These are phyloP conservation scores for Salvia sclarea DNA, from an alignment of 305 asterid genomes.

Conservation along the genomic window DNA sequence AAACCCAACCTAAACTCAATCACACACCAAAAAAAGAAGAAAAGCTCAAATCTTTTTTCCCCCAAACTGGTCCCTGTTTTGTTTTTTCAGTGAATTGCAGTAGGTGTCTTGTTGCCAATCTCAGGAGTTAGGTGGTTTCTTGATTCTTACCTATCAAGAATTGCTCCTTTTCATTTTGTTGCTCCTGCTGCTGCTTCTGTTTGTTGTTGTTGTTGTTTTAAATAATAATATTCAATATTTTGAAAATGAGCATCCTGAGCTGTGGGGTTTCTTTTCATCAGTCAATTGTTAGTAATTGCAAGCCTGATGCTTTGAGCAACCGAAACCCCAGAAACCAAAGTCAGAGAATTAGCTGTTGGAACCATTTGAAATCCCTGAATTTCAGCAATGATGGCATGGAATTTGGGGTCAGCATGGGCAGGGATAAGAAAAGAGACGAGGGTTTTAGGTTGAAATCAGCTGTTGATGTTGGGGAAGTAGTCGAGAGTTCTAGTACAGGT, in stretches of 20 bases:
- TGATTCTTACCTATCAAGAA: constrained; percentile 16
- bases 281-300: constrained; percentile 36
- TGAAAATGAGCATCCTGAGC: constrained; percentile 45
- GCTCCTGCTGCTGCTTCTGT: too few species aligned
- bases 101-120: constrained; percentile 2
- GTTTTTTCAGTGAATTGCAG: constrained; percentile 17
- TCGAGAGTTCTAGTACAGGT: constrained; percentile 36
- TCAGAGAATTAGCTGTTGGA: constrained; percentile 27
- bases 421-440: constrained; percentile 34
- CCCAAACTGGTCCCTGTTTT: neutral
- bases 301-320: constrained; percentile 36
- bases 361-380: constrained; percentile 33
- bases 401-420: constrained; percentile 34
- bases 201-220: neutral
- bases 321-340: constrained; percentile 34
- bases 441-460: constrained; percentile 47
- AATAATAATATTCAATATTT: neutral
- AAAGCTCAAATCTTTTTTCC: neutral
- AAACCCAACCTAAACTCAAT: neutral
- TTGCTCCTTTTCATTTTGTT: neutral
- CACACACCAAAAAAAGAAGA: neutral
- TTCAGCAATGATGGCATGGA: constrained; percentile 29
- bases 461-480: constrained; percentile 44
- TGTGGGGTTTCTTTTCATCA: constrained; percentile 38
- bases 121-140: constrained; percentile 23